Conservation (phyloP, 2,329 filamentous ascomycete species). For the Apiospora hydei region DNA sequence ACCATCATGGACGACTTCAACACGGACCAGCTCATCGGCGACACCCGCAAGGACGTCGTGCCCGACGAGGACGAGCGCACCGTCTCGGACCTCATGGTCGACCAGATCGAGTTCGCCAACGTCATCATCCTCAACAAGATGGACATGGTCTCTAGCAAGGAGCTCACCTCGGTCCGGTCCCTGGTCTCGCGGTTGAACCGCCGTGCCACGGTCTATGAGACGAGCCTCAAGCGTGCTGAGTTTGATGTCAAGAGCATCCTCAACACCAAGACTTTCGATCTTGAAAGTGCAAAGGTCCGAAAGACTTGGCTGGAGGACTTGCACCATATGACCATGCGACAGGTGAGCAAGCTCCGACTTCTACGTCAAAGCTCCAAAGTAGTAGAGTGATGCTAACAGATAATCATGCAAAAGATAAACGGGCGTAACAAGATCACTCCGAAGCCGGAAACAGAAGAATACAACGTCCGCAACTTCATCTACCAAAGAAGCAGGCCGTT, state of each 20-base stretch:
- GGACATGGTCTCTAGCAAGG: slow-evolving; percentile 58
- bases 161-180: slow-evolving; percentile 47
- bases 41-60: slow-evolving; percentile 61
- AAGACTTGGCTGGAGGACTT: slow-evolving; percentile 76
- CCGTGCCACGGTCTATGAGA: slow-evolving; percentile 68
- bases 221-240: slow-evolving; percentile 58
- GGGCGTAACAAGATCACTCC: slow-evolving; percentile 63
- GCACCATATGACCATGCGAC: slow-evolving; percentile 70
- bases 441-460: slow-evolving; percentile 76
- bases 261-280: slow-evolving; percentile 70
- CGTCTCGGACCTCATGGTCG: slow-evolving; percentile 77
- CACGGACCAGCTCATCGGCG: slow-evolving; percentile 71
- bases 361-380: too few relatives aligned
- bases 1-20: slow-evolving; percentile 77
- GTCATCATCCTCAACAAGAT: slow-evolving; percentile 76
- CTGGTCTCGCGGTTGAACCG: slow-evolving; percentile 71
- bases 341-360: slow-evolving; percentile 51
- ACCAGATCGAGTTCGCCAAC: slow-evolving; percentile 81
- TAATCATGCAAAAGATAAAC: slow-evolving; percentile 47
- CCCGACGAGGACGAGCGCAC: slow-evolving; percentile 76
- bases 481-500: slow-evolving; percentile 67
- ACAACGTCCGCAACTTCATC: slow-evolving; percentile 75
- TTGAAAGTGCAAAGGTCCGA: slow-evolving; percentile 68
- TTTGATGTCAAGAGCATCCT: slow-evolving; percentile 69
- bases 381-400: too few relatives aligned